These are phyloP conservation scores for Trametes cubensis DNA, from an alignment of 768 basidiomycete species.

Conservation along the genomic window DNA sequence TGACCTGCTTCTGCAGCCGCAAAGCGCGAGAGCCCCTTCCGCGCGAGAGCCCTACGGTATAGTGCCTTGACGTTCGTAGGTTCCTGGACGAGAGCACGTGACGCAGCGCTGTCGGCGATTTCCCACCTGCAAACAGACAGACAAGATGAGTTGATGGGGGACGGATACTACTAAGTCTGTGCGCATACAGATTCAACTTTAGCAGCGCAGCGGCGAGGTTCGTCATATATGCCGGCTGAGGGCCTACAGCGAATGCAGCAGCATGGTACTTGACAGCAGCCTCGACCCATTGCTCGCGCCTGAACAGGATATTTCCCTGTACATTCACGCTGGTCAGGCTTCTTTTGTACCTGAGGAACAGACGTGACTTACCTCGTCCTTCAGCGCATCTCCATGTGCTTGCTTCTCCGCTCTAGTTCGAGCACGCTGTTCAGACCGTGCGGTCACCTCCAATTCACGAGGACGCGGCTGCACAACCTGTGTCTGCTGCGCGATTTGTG, in stretches of 20 bases:
- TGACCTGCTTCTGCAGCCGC: no score
- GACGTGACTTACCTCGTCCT: constrained; percentile 25
- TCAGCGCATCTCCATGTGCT: constrained; percentile 33
- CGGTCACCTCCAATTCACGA: constrained; percentile 5
- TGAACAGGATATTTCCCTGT: constrained; percentile 52
- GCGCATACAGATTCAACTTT: no score
- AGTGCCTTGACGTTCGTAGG: no score
- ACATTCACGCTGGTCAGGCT: constrained; percentile 26
- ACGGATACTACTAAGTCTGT: no score
- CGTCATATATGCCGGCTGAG: constrained; percentile 41
- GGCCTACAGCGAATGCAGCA: constrained; percentile 43
- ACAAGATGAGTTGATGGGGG: no score
- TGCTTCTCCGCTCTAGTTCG: constrained; percentile 26
- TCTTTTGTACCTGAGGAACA: neutral
- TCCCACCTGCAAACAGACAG: no score
- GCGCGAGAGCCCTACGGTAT: no score
- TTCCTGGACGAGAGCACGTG: no score
- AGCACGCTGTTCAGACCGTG: constrained; percentile 15
- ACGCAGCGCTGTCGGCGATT: no score
- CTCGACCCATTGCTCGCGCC: constrained; percentile 37
- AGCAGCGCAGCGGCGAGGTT: no score
- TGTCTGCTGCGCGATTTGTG: no score
- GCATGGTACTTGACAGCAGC: constrained; percentile 45
- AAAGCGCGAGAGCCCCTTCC: no score
- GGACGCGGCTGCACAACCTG: constrained; percentile 25